phyloP scores from a whole-genome alignment of 495 filamentous ascomycete species.

The Talaromyces wortmannii region DNA sequence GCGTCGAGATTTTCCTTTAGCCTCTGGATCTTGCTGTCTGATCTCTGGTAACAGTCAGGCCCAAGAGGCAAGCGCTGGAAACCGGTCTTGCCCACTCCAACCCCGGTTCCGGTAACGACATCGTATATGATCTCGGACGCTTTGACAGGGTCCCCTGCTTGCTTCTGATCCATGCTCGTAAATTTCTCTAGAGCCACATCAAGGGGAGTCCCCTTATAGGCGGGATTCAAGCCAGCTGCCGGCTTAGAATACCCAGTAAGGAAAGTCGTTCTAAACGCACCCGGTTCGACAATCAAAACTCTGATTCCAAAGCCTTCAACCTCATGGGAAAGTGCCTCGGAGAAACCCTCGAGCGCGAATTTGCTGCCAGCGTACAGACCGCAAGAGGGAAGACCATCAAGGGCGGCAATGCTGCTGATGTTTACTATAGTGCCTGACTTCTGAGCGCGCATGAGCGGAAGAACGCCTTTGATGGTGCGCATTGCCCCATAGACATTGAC shows the following conservation, averaged over 20 bases:
- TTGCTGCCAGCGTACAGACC: conserved; percentile 48
- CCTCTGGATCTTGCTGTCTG: not conserved
- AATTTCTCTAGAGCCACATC: conserved; percentile 9
- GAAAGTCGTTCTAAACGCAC: conserved; percentile 16
- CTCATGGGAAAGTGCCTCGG: conserved; percentile 11
- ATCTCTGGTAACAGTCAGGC: conserved; percentile 3
- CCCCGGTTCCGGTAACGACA: conserved; percentile 10
- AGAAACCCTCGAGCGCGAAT: conserved; percentile 39
- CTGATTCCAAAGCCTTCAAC: conserved; percentile 8
- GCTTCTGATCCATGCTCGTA: not conserved
- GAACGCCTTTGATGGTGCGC: conserved; percentile 33
- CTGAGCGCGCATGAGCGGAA: conserved; percentile 40
- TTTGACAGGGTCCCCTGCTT: conserved; percentile 9
- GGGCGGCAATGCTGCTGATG: conserved; percentile 37
- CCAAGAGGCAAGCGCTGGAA: conserved; percentile 6
- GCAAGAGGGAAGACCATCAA: conserved; percentile 27
- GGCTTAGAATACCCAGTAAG: not conserved
- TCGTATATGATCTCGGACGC: conserved; percentile 8
- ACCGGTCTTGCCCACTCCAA: conserved; percentile 5
- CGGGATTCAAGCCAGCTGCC: conserved; percentile 2
- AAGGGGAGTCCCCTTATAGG: conserved; percentile 5
- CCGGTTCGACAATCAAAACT: conserved; percentile 17
- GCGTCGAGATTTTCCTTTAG: not conserved
- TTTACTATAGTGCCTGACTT: conserved; percentile 36
- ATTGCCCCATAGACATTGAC: conserved; percentile 45